A percentile compares a stretch with the other conserved stretches of the same genome.
Evolutionary conservation across 2,329 filamentous ascomycete species (phyloP).

Genomic region (Diaporthe citriasiana): DNA sequence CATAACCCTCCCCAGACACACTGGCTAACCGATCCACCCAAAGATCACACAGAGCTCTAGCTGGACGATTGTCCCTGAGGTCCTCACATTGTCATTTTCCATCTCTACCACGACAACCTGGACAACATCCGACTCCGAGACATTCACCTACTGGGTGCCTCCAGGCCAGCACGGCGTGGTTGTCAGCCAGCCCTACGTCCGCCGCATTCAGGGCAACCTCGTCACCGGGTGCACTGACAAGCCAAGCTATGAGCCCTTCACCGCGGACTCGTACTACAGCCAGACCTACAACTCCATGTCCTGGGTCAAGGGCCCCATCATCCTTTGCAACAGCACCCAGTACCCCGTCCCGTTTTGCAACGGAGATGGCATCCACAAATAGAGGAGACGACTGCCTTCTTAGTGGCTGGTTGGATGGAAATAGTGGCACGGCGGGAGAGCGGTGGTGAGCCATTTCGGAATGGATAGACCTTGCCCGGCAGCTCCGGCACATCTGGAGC

Average conservation of each 20-base stretch:
- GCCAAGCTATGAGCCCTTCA: constrained; percentile 48
- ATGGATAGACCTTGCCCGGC: neutral
- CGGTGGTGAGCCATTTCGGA: too few relatives aligned
- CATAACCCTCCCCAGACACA: too few relatives aligned
- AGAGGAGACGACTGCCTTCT: neutral
- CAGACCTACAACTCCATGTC: constrained; percentile 51
- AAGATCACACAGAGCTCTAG: neutral
- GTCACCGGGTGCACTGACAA: constrained; percentile 53
- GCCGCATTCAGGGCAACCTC: constrained; percentile 52
- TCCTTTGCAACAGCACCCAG: constrained; percentile 53
- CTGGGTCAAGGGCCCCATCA: constrained; percentile 58
- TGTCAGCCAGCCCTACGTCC: constrained; percentile 54
- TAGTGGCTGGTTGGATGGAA: neutral
- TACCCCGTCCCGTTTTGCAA: constrained; percentile 56
- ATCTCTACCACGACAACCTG: constrained; percentile 49
- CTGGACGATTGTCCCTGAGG: constrained; percentile 19
- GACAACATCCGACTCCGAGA: constrained; percentile 51
- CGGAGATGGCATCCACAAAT: constrained; percentile 49
- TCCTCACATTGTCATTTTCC: constrained; percentile 47
- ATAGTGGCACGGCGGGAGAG: neutral
- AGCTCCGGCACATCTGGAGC: neutral
- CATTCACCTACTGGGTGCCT: constrained; percentile 52
- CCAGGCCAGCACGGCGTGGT: constrained; percentile 55
- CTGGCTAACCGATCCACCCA: neutral
- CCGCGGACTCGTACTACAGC: constrained; percentile 52